phyloP scores from a whole-genome alignment of 1,284 basidiomycete species.

The Agaricales sp. region DNA sequence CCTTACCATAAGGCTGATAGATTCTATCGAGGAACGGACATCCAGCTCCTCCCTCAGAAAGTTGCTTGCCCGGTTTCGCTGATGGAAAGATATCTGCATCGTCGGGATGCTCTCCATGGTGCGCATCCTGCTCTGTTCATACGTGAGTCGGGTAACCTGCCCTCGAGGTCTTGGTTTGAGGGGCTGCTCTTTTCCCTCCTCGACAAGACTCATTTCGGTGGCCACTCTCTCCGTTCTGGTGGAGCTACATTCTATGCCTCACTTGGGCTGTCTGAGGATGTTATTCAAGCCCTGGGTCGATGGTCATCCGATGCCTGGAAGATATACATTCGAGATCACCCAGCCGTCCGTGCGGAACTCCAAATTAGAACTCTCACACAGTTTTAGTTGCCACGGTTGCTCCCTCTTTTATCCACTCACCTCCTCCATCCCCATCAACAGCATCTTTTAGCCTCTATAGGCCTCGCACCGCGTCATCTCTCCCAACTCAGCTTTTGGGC shows the following conservation, averaged over 20 bases:
- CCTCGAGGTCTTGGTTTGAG: conserved; percentile 1
- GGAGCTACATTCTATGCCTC: not conserved
- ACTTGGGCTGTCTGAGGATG: not conserved
- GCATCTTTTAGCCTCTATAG: too few species aligned
- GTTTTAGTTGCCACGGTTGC: too few species aligned
- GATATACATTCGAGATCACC: not conserved
- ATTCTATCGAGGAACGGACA: not conserved
- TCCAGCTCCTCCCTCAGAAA: not conserved
- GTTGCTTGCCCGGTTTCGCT: not conserved
- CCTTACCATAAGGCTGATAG: not conserved
- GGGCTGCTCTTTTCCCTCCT: not conserved
- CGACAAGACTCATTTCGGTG: not conserved
- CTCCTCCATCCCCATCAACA: too few species aligned
- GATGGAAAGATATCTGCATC: not conserved
- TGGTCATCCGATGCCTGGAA: not conserved
- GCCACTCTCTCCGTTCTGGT: not conserved
- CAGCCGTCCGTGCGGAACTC: not conserved
- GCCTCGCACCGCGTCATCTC: too few species aligned
- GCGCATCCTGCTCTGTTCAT: not conserved
- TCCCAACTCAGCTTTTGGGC: too few species aligned
- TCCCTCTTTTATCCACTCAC: too few species aligned
- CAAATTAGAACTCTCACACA: too few species aligned
- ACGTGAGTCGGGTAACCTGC: not conserved
- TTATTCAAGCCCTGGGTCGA: not conserved
- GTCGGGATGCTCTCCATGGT: not conserved